Conservation (phyloP, 2,329 filamentous ascomycete genomes). For the Rosellinia necatrix region DNA sequence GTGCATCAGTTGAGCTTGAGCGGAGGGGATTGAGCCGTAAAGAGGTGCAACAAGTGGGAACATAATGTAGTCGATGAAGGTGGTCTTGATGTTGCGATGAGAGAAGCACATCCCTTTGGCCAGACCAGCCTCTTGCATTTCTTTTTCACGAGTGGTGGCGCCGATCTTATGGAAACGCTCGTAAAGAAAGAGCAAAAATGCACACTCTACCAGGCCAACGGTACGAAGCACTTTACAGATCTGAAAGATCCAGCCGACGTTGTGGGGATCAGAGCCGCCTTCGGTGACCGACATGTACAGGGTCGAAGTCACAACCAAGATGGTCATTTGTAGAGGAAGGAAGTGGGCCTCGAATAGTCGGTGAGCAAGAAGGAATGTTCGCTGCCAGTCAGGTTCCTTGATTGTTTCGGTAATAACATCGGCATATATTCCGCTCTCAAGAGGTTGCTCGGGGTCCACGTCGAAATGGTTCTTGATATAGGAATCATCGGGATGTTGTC, state of each 20-base stretch:
- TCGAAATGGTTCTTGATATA: conserved; percentile 53
- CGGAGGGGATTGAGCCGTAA: conserved; percentile 69
- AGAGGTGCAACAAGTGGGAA: conserved; percentile 71
- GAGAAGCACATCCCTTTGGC: conserved; percentile 70
- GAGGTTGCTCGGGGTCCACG: conserved; percentile 46
- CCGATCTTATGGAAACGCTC: conserved; percentile 69
- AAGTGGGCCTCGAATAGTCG: conserved; percentile 78
- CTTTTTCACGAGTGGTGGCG: conserved; percentile 62
- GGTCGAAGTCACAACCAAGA: conserved; percentile 65
- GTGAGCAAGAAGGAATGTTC: conserved; percentile 63
- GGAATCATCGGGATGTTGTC: conserved; percentile 50
- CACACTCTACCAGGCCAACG: conserved; percentile 65
- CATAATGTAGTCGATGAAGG: conserved; percentile 65
- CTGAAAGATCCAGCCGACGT: conserved; percentile 63
- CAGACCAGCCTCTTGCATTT: conserved; percentile 69
- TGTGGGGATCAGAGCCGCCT: conserved; percentile 54
- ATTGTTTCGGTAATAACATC: conserved; percentile 58
- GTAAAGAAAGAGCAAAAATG: conserved; percentile 68
- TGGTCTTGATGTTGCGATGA: conserved; percentile 58
- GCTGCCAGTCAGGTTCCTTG: conserved; percentile 58
- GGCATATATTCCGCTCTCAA: conserved; percentile 59
- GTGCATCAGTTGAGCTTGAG: conserved; percentile 70
- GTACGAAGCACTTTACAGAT: conserved; percentile 65
- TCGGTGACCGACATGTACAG: conserved; percentile 62
- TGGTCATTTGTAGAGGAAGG: conserved; percentile 68